Evolutionary conservation across 129 eudicot genomes (phyloP).

Genomic region (Erigeron canadensis): DNA sequence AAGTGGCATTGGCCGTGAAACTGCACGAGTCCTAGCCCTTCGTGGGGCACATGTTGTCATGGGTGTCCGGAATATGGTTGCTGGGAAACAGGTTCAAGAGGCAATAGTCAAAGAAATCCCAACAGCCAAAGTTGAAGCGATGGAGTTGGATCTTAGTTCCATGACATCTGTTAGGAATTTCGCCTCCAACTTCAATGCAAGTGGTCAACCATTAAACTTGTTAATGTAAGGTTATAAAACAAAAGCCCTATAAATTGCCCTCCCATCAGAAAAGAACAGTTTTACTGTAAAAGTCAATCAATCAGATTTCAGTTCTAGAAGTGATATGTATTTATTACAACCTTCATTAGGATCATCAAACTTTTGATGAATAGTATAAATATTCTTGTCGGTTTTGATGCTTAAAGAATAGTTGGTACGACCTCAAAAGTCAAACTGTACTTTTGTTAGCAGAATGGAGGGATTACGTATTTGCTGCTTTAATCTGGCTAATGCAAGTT

Average conservation of each 20-base stretch:
- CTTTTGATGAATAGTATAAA: neutral
- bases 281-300: neutral
- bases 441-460: neutral
- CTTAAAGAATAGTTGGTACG: neutral
- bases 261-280: neutral
- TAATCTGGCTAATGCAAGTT: neutral
- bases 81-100: conserved; percentile 74
- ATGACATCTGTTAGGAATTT: conserved; percentile 78
- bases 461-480: neutral
- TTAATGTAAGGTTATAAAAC: conserved; percentile 55
- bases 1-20: conserved; percentile 86
- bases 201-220: conserved; percentile 68
- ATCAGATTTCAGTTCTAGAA: neutral
- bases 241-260: neutral
- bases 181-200: conserved; percentile 63
- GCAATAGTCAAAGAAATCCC: conserved; percentile 66
- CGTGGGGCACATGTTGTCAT: conserved; percentile 76
- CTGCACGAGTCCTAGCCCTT: conserved; percentile 77
- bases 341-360: neutral
- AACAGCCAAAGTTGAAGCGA: conserved; percentile 65
- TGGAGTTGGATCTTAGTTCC: conserved; percentile 87
- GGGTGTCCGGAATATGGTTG: conserved; percentile 75
- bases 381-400: neutral
- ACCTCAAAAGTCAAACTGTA: neutral
- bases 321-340: neutral